Conservation (phyloP, 1,139 yeast genomes). For the Geotrichum restrictum region DNA sequence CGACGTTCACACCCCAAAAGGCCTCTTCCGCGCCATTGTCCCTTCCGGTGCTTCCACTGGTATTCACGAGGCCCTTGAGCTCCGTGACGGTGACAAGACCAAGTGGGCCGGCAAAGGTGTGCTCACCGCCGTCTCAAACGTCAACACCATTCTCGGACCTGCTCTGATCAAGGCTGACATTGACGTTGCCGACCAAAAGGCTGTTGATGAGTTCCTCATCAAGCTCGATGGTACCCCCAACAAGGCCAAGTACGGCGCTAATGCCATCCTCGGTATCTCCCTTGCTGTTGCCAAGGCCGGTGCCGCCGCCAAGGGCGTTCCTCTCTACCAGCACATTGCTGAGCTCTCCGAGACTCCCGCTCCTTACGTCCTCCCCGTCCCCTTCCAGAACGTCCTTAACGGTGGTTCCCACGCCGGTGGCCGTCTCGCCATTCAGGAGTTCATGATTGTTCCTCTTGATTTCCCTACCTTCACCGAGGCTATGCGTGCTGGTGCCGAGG, state of each 20-base stretch:
- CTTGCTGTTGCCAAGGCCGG: slow-evolving; percentile 92
- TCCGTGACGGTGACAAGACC: slow-evolving; percentile 90
- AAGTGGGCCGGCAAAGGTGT: slow-evolving; percentile 98
- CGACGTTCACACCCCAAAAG: slow-evolving; percentile 79
- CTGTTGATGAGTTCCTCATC: slow-evolving; percentile 73
- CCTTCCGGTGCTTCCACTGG: slow-evolving; percentile 98
- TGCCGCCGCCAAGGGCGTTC: slow-evolving; percentile 84
- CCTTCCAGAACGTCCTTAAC: slow-evolving; percentile 95
- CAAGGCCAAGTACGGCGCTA: slow-evolving; percentile 93
- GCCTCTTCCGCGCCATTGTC: slow-evolving; percentile 86
- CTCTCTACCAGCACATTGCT: slow-evolving; percentile 81
- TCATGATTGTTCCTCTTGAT: slow-evolving; percentile 93
- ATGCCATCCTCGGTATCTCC: slow-evolving; percentile 92
- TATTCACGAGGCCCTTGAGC: slow-evolving; percentile 89
- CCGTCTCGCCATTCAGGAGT: slow-evolving; percentile 95
- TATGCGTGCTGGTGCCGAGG: slow-evolving; percentile 91
- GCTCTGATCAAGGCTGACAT: slow-evolving; percentile 70
- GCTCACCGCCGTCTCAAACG: slow-evolving; percentile 84
- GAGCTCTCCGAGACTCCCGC: slow-evolving; percentile 61
- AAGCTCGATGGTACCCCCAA: slow-evolving; percentile 87
- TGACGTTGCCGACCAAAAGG: slow-evolving; percentile 73
- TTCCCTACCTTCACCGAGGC: slow-evolving; percentile 89
- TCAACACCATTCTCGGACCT: slow-evolving; percentile 84
- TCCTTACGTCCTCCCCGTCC: slow-evolving; percentile 87
- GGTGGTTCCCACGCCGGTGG: slow-evolving; percentile 99